phyloP scores from a whole-genome alignment of 2,329 filamentous ascomycete species.

The Diaporthe velutina region DNA sequence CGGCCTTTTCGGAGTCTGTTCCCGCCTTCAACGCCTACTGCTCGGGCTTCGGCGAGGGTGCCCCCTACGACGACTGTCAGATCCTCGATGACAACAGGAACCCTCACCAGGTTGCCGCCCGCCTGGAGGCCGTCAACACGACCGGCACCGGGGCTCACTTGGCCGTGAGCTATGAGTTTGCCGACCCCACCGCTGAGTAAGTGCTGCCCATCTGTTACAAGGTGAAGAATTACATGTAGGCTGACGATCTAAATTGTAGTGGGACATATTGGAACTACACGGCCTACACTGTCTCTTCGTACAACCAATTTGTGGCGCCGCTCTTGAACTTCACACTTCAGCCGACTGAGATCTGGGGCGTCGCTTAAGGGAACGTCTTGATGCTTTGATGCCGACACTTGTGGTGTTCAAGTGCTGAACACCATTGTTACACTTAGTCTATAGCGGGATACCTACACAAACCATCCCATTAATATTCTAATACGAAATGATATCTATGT shows the following conservation, averaged over 20 bases:
- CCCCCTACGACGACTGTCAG: constrained; percentile 25
- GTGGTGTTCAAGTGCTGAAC: constrained; percentile 33
- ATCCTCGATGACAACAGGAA: constrained; percentile 14
- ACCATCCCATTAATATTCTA: background rate
- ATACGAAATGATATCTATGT: background rate
- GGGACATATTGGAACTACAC: constrained; percentile 37
- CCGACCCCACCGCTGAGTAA: constrained; percentile 27
- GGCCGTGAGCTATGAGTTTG: constrained; percentile 37
- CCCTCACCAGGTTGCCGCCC: constrained; percentile 25
- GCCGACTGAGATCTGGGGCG: constrained; percentile 35
- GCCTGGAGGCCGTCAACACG: constrained; percentile 31
- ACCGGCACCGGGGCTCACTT: constrained; percentile 33
- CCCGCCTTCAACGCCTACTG: constrained; percentile 28
- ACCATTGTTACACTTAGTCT: background rate
- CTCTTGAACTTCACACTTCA: constrained; percentile 12
- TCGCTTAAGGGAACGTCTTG: constrained; percentile 7
- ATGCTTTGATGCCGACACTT: background rate
- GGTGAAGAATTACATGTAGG: background rate
- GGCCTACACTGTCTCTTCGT: background rate
- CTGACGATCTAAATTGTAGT: constrained; percentile 10
- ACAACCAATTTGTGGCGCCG: constrained; percentile 21
- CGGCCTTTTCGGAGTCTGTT: constrained; percentile 8
- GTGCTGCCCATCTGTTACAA: background rate
- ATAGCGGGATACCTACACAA: background rate
- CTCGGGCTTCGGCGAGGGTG: constrained; percentile 29